Evolutionary conservation across 2,329 filamentous ascomycete genomes (phyloP).

Genomic region (Akanthomyces lecanii): DNA sequence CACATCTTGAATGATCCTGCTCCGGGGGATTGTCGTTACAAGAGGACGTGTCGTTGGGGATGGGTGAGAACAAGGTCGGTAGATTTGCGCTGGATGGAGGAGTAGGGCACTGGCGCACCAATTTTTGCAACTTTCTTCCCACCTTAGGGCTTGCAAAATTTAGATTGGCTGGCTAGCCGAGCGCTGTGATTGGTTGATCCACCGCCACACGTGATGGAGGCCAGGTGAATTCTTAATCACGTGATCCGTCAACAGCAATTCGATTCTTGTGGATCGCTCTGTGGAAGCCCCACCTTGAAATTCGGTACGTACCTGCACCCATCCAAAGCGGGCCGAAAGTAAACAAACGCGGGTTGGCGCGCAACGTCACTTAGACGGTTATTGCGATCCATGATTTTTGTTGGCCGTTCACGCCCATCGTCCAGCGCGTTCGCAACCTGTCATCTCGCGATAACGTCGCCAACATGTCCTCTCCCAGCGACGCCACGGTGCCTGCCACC

Average conservation of each 20-base stretch:
- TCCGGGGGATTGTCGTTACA: constrained; percentile 36
- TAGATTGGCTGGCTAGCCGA: constrained; percentile 31
- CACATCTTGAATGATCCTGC: constrained; percentile 43
- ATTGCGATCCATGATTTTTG: neutral
- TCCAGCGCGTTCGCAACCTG: constrained; percentile 13
- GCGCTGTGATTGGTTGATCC: constrained; percentile 20
- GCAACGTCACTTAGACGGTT: constrained; percentile 18
- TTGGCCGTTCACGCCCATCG: constrained; percentile 9
- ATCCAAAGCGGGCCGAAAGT: constrained; percentile 27
- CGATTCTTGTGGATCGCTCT: neutral
- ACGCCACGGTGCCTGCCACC: constrained; percentile 51
- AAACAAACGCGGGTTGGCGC: constrained; percentile 37
- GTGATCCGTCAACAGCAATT: constrained; percentile 13
- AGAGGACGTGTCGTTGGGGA: constrained; percentile 36
- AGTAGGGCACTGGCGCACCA: constrained; percentile 36
- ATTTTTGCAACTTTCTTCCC: constrained; percentile 30
- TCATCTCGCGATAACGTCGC: constrained; percentile 19
- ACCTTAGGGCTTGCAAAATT: constrained; percentile 41
- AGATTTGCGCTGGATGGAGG: constrained; percentile 35
- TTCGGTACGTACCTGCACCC: constrained; percentile 21
- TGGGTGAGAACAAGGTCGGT: constrained; percentile 32
- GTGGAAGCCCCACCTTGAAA: neutral
- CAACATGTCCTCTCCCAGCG: constrained; percentile 30
- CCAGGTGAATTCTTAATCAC: constrained; percentile 14
- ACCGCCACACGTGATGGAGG: constrained; percentile 28